A percentile compares a stretch with the other conserved stretches of the same genome.
phyloP scores from a whole-genome alignment of 257 asterid species.

The Cinchona pubescens region DNA sequence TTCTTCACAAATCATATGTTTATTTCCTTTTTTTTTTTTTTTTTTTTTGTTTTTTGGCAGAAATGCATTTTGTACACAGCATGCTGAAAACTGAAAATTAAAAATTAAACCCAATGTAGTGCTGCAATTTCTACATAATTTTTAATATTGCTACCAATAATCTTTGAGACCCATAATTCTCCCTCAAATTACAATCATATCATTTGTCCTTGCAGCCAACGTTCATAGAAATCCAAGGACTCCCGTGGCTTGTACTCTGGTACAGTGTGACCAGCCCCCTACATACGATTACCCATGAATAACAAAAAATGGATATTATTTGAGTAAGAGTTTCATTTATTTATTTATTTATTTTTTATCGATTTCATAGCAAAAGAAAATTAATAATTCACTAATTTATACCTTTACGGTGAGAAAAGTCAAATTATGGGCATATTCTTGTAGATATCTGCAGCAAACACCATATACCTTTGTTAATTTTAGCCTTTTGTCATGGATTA shows the following conservation, averaged over 20 bases:
- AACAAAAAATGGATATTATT: background rate
- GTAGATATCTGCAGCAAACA: conserved; percentile 37
- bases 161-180: background rate
- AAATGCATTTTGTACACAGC: too few species aligned
- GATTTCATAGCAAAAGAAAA: background rate
- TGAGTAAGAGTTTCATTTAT: background rate
- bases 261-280: conserved; percentile 68
- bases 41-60: too few species aligned
- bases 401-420: conserved; percentile 65
- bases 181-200: conserved; percentile 19
- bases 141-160: background rate
- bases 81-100: too few species aligned
- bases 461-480: background rate
- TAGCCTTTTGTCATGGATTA: background rate
- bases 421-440: conserved; percentile 39
- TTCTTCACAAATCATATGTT: too few species aligned
- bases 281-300: background rate
- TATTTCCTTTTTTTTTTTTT: too few species aligned
- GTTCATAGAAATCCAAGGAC: conserved; percentile 42
- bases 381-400: background rate
- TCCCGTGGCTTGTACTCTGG: conserved; percentile 64
- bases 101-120: too few species aligned
- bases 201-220: conserved; percentile 38
- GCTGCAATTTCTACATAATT: background rate
- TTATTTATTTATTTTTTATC: too few species aligned